Evolutionary conservation across 2,329 filamentous ascomycete genomes (phyloP), one percentile per base, ranked within the genome.

Genomic region (Amylocarpus encephaloides): DNA sequence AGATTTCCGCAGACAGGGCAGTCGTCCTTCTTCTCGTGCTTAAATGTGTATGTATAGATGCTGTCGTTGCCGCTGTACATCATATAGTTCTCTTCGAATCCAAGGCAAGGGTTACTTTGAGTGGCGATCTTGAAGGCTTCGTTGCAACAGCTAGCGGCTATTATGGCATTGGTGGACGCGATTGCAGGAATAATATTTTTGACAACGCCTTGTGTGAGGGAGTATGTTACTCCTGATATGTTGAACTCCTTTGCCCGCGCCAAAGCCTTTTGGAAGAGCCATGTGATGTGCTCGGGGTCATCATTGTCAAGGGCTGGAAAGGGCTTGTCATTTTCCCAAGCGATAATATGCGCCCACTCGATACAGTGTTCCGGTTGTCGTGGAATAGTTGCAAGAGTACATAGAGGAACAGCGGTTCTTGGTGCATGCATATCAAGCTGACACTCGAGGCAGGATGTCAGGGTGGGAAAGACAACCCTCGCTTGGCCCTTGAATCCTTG

Each of bases 181-280:
- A 98, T 98, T 26, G 93, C 94, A 0, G 93, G 93, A 54, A 98
- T 98, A 68, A 98, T 98, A 70, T 98, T 98, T 71, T 98, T 98
- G 62, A 98, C 89, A 2, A 97, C 94, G 50, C 93, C 94, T 67
- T 98, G 93, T 0, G 94, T 96, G 68, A 96, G 83, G 5, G 88
- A 85, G 69, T 98, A 98, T 1, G 93, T 97, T 51, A 98, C 88
- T 7, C 93, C 94, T 0, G 82, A 69, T 60, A 98, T 98, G 61
- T 86, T 85, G 71, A 95, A 98, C 65, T 98, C 88, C 51, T 83
- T 69, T 0, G 93, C 90, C 33, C 93, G 86, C 42, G 78, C 71
- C 13, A 92, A 77, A 0, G 93, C 90, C 64, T 90, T 90, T 56
- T 88, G 78, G 69, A 88, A 97, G 3, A 98, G 78, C 93, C 93